These are phyloP conservation scores for Malassezia caprae DNA, from an alignment of 1,284 basidiomycete species.

Conservation along the genomic window DNA sequence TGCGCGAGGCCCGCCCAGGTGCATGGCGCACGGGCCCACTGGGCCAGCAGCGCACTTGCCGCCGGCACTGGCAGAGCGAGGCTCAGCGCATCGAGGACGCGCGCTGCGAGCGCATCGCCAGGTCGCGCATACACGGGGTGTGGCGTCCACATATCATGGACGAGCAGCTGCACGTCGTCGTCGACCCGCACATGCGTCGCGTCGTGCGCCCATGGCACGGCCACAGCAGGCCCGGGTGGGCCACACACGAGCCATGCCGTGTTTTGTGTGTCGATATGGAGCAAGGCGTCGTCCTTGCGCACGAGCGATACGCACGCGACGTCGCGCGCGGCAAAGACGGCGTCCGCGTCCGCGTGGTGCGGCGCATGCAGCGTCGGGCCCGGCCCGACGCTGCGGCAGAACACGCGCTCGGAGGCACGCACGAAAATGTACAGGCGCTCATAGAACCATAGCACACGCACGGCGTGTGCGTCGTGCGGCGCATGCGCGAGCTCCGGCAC, in stretches of 20 bases:
- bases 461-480: background rate
- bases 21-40: background rate
- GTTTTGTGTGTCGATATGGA: background rate
- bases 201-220: background rate
- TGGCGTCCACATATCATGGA: background rate
- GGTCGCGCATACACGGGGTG: background rate
- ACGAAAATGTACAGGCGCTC: background rate
- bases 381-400: background rate
- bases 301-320: background rate
- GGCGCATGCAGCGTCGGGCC: background rate
- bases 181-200: background rate
- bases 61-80: background rate
- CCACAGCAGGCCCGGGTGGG: background rate
- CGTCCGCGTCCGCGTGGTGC: background rate
- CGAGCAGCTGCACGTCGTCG: background rate
- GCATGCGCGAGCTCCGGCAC: conserved; percentile 1
- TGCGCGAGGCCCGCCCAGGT: conserved; percentile 1
- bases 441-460: background rate
- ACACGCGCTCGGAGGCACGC: background rate
- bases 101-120: background rate
- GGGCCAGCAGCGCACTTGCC: background rate
- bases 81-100: conserved; percentile 4
- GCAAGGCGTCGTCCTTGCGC: background rate
- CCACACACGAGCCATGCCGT: background rate
- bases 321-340: background rate